Base-by-base conservation (phyloP, 169 alveolate genomes). In the Plasmodium coatneyi region DNA sequence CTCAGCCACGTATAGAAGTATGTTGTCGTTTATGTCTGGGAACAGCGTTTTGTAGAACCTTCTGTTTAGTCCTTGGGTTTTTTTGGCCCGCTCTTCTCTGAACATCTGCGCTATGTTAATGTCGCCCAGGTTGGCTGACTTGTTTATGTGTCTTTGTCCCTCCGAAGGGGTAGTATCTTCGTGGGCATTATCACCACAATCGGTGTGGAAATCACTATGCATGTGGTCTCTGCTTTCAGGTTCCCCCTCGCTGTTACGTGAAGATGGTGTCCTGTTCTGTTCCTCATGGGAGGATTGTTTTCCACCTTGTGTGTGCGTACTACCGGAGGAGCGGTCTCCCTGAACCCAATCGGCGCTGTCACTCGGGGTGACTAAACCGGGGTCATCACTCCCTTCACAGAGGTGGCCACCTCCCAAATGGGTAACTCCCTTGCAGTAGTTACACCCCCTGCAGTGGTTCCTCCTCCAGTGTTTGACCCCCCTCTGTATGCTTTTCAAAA, bases 401-500 rank as follows among this genome's bases (percentile, higher is more conserved):
- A 5, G 30, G 14, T 56, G 19, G 9, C 7, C 14, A 56, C 28
- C 9, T 56, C 36, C 36, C 28, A 60, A 4, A 7, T 60, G 74
- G 74, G 30, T 5, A 81, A 36, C 22, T 54, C 96, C 95, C 60
- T 95, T 95, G 71, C 96, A 95, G 49, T 84, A 95, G 36, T 82
- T 71, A 49, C 96, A 95, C 32, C 72, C 66, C 56, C 96, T 66
- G 12, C 95, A 90, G 66, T 95, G 96, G 46, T 92, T 81, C 56
- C 89, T 92, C 19, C 96, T 79, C 96, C 96, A 95, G 54, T 82
- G 56, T 71, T 95, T 95, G 49, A 95, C 28, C 52, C 89, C 94
- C 22, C 71, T 95, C 14, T 78, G 93, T 43, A 92, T 91, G 76
- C 78, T 71, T 10, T 84, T 92, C 25, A 92, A 36, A 19, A 92